Base-by-base conservation (phyloP, 495 filamentous ascomycete species). In the Cryomyces minteri region DNA sequence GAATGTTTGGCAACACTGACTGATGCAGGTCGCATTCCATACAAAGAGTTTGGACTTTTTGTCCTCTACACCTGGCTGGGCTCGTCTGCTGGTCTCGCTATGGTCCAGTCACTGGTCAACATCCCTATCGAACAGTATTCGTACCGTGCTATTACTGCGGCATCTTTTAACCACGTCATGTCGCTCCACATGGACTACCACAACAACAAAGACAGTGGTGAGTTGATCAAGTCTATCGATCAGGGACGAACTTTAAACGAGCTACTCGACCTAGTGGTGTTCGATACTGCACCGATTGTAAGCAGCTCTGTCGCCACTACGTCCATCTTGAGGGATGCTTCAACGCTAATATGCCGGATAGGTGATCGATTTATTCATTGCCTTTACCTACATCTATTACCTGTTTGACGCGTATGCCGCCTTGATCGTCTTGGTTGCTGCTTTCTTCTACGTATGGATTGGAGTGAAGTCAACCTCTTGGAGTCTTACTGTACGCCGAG, bases 111-210 rank as follows among this genome's bases (percentile, higher is more conserved):
- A 7, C 40, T 57, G 14, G 50, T 39, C 48, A 28, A 51, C 36
- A 32, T 44, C 4, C 40, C 38, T 11, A 61, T 86, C 31, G 70
- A 81, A 52, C 73, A 75, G 53, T 79, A 76, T 55, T 69, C 75
- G 0, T 71, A 75, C 43, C 67, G 69, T 43, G 64, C 67, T 31
- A 64, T 85, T 30, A 75, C 71, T 49, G 72, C 67, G 0, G 74
- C 76, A 0, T 74, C 82, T 4, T 87, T 83, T 55, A 72, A 76
- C 39, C 81, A 88, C 49, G 67, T 88, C 28, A 82, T 88, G 73
- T 71, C 68, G 43, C 68, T 90, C 28, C 85, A 80, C 0, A 79
- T 77, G 48, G 82, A 88, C 52, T 88, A 86, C 48, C 82, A 90
- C 54, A 78, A 77, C 48, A 70, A 70, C 43, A 86, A 85, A 62